Evolutionary conservation across 169 alveolate genomes (phyloP), one percentile per base, ranked within the genome.

Genomic region (Cryptosporidium felis): DNA sequence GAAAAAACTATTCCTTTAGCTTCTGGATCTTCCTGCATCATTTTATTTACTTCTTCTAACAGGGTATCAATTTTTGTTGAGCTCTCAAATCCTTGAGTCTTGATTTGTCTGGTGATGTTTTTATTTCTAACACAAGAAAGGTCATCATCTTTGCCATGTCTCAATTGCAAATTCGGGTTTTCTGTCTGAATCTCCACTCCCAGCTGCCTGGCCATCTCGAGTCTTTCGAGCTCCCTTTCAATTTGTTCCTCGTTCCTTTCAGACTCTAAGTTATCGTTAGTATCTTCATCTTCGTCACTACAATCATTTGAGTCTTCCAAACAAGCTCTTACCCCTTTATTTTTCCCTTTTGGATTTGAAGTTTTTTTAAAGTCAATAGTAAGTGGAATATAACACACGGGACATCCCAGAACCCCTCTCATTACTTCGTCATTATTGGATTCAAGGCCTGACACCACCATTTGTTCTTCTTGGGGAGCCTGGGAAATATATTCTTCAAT

Each of bases 1-100:
- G 97, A 94, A 81, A 95, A 95, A 9, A 95, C 96, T 67, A 95
- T 59, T 23, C 93, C 90, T 58, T 95, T 95, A 46, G 91, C 94
- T 5, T 88, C 80, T 56, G 92, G 79, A 56, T 89, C 92, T 28
- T 74, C 88, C 18, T 58, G 44, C 6, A 88, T 82, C 12, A 91
- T 89, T 32, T 66, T 80, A 46, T 88, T 44, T 12, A 95, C 89
- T 46, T 93, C 97, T 80, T 91, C 93, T 65, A 91, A 67, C 38
- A 94, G 62, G 0, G 94, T 93, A 61, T 94, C 94, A 9, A 94
- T 91, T 80, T 91, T 92, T 14, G 95, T 91, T 53, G 93, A 89
- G 16, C 94, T 79, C 34, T 90, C 90, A 80, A 89, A 92, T 40
- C 92, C 94, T 32, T 91, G 65, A 18, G 91, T 82, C 47, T 91